Evolutionary conservation across 1,139 yeast species (phyloP), one percentile per base, ranked within the genome.

Genomic region (Scheffersomyces titani): DNA sequence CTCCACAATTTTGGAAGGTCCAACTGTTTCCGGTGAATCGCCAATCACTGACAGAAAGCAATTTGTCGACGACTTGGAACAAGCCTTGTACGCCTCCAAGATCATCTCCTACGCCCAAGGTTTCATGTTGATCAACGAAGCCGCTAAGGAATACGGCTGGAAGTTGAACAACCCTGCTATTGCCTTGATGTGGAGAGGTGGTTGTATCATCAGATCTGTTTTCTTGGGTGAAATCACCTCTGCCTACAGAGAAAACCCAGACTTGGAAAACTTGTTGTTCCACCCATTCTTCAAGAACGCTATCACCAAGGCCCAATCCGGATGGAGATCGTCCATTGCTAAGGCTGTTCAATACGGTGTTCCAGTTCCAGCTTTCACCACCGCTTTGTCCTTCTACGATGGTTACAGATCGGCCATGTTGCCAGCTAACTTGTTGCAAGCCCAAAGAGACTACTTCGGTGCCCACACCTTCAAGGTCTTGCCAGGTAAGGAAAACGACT

Each of bases 141-240:
- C 99, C 68, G 98, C 97, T 67, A 89, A 85, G 81, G 97, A 92
- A 78, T 94, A 92, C 85, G 88, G 88, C 72, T 94, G 99, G 99
- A 88, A 91, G 77, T 85, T 94, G 77, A 94, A 94, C 90, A 90
- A 91, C 87, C 97, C 98, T 66, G 94, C 97, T 63, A 94, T 94
- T 71, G 99, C 98, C 67, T 87, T 94, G 73, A 94, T 94, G 99
- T 94, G 99, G 99, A 90, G 99, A 87, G 99, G 99, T 83, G 99
- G 99, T 68, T 94, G 99, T 86, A 94, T 94, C 78, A 94, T 94
- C 81, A 91, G 98, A 85, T 94, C 99, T 57, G 98, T 93, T 66
- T 94, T 94, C 90, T 85, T 94, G 74, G 98, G 88, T 73, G 98
- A 94, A 79, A 94, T 94, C 80, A 94, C 99, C 69, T 77, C 91